Percentiles rank a stretch among this genome's conserved stretches.
Evolutionary conservation across 179 eudicot species (phyloP).

Genomic region (Kewa caespitosa): DNA sequence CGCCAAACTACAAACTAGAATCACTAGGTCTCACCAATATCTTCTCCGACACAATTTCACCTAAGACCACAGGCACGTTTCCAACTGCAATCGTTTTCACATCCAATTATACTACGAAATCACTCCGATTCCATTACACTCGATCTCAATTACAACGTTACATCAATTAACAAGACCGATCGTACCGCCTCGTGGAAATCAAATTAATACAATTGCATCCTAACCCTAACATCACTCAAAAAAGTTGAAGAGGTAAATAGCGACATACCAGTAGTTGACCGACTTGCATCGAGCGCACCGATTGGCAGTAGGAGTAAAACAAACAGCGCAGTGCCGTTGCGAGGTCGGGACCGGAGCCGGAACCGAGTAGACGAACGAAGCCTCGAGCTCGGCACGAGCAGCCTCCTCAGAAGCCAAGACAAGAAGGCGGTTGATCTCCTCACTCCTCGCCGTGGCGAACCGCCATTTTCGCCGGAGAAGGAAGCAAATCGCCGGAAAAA

Average conservation of each 20-base stretch:
- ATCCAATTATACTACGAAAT: not conserved
- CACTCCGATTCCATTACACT: no score
- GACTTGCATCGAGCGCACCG: constrained; percentile 62
- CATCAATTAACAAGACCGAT: no score
- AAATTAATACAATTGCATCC: no score
- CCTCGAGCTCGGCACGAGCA: constrained; percentile 67
- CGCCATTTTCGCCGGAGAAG: constrained; percentile 75
- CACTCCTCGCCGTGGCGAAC: constrained; percentile 42
- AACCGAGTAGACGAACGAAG: constrained; percentile 25
- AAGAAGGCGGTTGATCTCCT: constrained; percentile 67
- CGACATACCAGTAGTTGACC: constrained; percentile 70
- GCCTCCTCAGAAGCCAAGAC: constrained; percentile 68
- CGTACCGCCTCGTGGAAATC: no score
- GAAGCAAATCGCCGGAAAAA: constrained; percentile 39
- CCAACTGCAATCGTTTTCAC: not conserved
- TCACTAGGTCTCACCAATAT: no score
- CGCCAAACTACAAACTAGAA: no score
- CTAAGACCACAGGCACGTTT: not conserved
- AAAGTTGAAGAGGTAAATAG: not conserved
- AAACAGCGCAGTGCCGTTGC: constrained; percentile 30
- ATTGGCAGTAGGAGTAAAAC: constrained; percentile 24
- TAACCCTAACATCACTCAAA: not conserved
- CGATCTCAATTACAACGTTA: no score
- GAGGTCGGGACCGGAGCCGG: not conserved
- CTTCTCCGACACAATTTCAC: not conserved